phyloP scores from a whole-genome alignment of 2,329 filamentous ascomycete species.

The Beauveria sp. region DNA sequence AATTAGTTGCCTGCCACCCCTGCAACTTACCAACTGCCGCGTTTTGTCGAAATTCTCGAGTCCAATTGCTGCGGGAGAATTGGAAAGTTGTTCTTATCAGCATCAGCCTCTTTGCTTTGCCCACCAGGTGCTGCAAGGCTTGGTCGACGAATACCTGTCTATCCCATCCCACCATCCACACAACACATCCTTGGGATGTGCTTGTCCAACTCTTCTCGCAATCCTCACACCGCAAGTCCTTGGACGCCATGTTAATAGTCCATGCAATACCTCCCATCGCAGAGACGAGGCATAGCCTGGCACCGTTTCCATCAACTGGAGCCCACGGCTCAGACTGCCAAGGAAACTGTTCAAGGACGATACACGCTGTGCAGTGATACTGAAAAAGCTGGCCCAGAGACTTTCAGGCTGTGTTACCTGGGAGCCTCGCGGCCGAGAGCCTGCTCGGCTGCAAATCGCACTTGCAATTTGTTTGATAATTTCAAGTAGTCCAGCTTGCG shows the following conservation, averaged over 20 bases:
- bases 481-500: not conserved
- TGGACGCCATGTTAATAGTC: not conserved
- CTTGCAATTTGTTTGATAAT: not conserved
- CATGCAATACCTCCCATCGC: too few relatives aligned
- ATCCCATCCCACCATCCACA: not conserved
- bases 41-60: not conserved
- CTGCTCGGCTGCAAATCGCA: not conserved
- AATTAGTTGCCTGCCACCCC: not conserved
- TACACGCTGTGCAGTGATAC: too few relatives aligned
- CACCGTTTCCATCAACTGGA: not conserved
- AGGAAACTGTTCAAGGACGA: not conserved
- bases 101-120: not conserved
- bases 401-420: not conserved
- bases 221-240: not conserved
- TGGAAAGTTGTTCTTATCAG: not conserved
- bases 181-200: not conserved
- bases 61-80: not conserved
- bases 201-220: not conserved
- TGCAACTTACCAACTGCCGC: conserved; percentile 5
- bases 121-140: not conserved
- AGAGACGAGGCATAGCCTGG: not conserved
- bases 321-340: not conserved
- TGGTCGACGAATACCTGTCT: not conserved
- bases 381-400: not conserved
- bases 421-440: not conserved